Base-by-base conservation (phyloP, 202 grass and related monocot species). In the Miscanthus sacchariflorus region DNA sequence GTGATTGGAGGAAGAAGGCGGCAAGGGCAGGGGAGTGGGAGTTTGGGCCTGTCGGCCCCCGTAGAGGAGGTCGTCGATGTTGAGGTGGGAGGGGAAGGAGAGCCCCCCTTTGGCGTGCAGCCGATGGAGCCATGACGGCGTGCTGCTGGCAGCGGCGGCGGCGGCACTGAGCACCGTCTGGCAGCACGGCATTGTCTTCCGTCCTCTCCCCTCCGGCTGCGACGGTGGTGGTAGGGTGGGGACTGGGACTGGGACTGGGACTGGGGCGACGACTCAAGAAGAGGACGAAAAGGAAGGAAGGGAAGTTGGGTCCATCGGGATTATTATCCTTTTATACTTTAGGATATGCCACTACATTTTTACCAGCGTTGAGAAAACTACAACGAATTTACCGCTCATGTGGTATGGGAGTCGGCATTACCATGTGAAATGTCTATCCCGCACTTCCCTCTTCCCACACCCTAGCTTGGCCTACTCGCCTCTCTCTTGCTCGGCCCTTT, bases 91-190 rank as follows among this genome's bases (percentile, higher is more conserved):
- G 50, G 92, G 89, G 86, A 94, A 82, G 67, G 89, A 93, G 69
- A 91, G 82, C 45, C 90, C 87, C 23, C 76, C 87, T 75, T 90
- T 87, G 27, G 86, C 68, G 81, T 97, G 95, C 68, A 97, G 91
- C 82, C 95, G 87, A 82, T 93, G 91, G 49, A 97, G 93, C 95
- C 95, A 95, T 73, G 78, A 52, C 8, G 90, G 91, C 9, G 83
- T 96, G 56, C 83, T 72, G 42, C 84, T 88, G 28, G 77, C 13
- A 13, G 58, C 87, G 21, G 88, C 77, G 9, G 44, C 66, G 9
- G 83, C 49, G 33, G 86, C 74, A 72, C 72, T 86, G 72, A 83
- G 90, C 83, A 89, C 72, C 64, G 86, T 64, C 1, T 77, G 71
- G 86, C 90, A 91, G 86, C 86, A 91, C 86, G 86, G 86, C 90